Conservation (phyloP, 1,284 basidiomycete species). For the Macrocystidia cucumis region DNA sequence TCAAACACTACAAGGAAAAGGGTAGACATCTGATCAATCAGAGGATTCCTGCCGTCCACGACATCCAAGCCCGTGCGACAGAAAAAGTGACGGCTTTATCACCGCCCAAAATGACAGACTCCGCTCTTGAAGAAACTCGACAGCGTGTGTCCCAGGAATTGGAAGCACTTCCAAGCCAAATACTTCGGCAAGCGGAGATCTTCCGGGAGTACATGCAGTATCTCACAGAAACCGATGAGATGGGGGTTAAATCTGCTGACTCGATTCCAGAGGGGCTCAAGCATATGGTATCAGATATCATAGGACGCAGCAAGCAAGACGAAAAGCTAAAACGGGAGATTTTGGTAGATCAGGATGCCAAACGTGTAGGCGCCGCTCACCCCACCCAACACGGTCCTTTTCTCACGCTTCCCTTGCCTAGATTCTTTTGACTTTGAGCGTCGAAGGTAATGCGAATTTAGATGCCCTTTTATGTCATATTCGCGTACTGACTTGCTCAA, state of each 20-base stretch:
- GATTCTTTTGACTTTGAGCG: conserved; percentile 43
- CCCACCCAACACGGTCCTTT: neutral
- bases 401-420: too few relatives aligned
- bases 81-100: neutral
- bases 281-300: conserved; percentile 38
- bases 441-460: conserved; percentile 32
- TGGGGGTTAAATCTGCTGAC: conserved; percentile 8
- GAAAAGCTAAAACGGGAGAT: conserved; percentile 37
- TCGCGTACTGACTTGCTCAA: conserved; percentile 1
- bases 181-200: conserved; percentile 36
- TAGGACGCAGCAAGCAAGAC: conserved; percentile 26
- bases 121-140: conserved; percentile 11
- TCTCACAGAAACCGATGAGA: conserved; percentile 21
- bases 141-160: conserved; percentile 24
- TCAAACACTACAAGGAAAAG: conserved; percentile 31
- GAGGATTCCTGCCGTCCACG: conserved; percentile 1
- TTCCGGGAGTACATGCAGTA: conserved; percentile 41
- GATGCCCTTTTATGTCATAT: conserved; percentile 4
- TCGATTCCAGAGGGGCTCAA: conserved; percentile 27
- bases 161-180: conserved; percentile 40
- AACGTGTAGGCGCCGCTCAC: conserved; percentile 29
- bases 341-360: conserved; percentile 37
- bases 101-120: conserved; percentile 4
- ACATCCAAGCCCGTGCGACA: neutral
- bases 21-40: conserved; percentile 3